Percentiles rank a stretch among this genome's conserved stretches.
These are phyloP conservation scores for Pythium diclinum DNA, from an alignment of 352 stramenopile species.

Conservation along the genomic window DNA sequence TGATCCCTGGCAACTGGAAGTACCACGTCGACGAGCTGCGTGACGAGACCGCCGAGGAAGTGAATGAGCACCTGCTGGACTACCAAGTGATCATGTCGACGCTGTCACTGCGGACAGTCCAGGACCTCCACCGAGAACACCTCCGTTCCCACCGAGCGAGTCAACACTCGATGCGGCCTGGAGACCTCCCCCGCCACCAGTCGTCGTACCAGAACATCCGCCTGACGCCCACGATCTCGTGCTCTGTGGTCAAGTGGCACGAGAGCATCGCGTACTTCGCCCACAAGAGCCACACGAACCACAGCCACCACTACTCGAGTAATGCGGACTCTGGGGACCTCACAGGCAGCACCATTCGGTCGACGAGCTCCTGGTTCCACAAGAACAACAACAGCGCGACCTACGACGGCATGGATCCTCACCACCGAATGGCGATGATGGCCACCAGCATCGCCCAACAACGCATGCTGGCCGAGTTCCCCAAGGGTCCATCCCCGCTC, in stretches of 20 bases:
- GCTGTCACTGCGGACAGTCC: conserved; percentile 40
- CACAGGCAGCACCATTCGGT: conserved; percentile 5
- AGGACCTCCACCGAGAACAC: conserved; percentile 39
- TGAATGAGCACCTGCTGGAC: conserved; percentile 47
- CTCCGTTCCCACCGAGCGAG: conserved; percentile 8
- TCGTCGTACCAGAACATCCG: neutral
- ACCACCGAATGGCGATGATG: conserved; percentile 7
- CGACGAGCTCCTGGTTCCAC: conserved; percentile 19
- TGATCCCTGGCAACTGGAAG: conserved; percentile 49
- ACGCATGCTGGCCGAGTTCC: conserved; percentile 22
- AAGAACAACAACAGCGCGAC: conserved; percentile 19
- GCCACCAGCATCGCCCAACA: conserved; percentile 13
- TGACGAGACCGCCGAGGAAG: conserved; percentile 34
- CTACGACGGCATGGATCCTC: neutral
- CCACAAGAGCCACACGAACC: conserved; percentile 37
- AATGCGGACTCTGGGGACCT: conserved; percentile 22
- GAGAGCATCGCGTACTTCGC: conserved; percentile 59
- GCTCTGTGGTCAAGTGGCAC: conserved; percentile 50
- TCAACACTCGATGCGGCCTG: conserved; percentile 2
- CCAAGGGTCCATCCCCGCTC: conserved; percentile 29
- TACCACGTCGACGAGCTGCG: conserved; percentile 38
- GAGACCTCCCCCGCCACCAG: neutral
- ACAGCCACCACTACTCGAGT: conserved; percentile 16
- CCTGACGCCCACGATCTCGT: conserved; percentile 26
- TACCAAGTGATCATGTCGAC: conserved; percentile 72